Evolutionary conservation across 495 filamentous ascomycete species (phyloP), one percentile per base, ranked within the genome.

Genomic region (Podospora appendiculata): DNA sequence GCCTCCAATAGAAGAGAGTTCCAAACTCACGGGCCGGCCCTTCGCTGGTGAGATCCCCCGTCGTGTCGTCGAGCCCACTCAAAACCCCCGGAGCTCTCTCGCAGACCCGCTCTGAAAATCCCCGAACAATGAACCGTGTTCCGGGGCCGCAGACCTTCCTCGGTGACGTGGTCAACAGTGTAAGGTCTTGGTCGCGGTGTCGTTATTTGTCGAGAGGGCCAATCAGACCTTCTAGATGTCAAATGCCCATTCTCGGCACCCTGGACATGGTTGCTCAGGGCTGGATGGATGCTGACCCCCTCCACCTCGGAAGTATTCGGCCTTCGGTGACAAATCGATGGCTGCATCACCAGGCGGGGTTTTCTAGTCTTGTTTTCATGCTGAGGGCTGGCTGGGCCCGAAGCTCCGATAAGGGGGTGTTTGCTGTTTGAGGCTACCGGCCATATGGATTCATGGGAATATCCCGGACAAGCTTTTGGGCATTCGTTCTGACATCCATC

Each of bases 131-230:
- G 33, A 32, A 41, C 33, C 34, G 39, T 39, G 39, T 32, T 25
- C 35, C 32, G 44, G 43, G n/a, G 52, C 48, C 46, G 47, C 48
- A 46, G 14, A 36, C 34, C 25, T 52, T 45, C 42, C 53, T 17
- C 54, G 18, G 33, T 56, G 57, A 59, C 57, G 57, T 59, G 57
- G 57, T 56, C 57, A 14, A 41, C 25, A 25, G 45, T 46, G 38
- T 48, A 39, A 52, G 52, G 57, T 32, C 57, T 8, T 38, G 36
- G 13, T 13, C 8, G 36, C 10, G 36, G 9, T 11, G 9, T 13
- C 13, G 36, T 13, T 38, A 11, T 13, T 36, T 32, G 17, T 32
- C 41, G 47, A 41, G n/a, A 16, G 19, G 16, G 3, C 57, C 57
- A 56, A 59, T 55, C 33, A 52, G 42, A 34, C 19, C 3, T 48